Evolutionary conservation across 768 basidiomycete genomes (phyloP).

Genomic region (Pilatotrama ljubarskyi): DNA sequence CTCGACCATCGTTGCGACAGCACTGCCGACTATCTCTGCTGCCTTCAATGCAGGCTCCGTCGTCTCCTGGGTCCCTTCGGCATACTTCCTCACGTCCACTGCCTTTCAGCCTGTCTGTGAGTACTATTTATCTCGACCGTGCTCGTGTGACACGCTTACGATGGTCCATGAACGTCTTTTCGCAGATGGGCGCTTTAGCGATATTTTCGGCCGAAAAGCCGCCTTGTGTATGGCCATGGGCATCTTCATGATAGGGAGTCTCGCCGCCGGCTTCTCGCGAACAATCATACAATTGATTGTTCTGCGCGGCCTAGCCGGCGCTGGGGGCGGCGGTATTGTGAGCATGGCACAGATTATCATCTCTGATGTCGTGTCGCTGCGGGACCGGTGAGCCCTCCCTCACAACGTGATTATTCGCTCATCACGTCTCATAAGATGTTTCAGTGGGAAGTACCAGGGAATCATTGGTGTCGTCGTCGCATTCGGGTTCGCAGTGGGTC

Average conservation of each 20-base stretch:
- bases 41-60: conserved; percentile 66
- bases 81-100: conserved; percentile 67
- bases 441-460: conserved; percentile 75
- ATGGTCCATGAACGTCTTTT: conserved; percentile 29
- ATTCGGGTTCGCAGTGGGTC: conserved; percentile 65
- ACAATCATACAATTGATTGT: conserved; percentile 68
- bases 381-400: conserved; percentile 49
- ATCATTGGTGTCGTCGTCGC: conserved; percentile 64
- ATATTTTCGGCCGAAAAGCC: conserved; percentile 67
- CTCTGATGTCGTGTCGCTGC: conserved; percentile 70
- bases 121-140: conserved; percentile 22
- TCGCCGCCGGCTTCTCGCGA: conserved; percentile 66
- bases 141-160: conserved; percentile 30
- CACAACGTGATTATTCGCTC: background rate
- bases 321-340: conserved; percentile 70
- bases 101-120: conserved; percentile 53
- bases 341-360: conserved; percentile 72
- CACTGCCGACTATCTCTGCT: conserved; percentile 68
- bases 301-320: conserved; percentile 66
- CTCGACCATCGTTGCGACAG: conserved; percentile 73
- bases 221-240: conserved; percentile 56
- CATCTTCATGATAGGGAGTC: conserved; percentile 65
- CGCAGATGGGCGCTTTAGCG: conserved; percentile 57
- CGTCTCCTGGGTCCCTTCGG: conserved; percentile 71
- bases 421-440: background rate